These are phyloP conservation scores for Exophiala sideris DNA, from an alignment of 2,329 filamentous ascomycete genomes.

Conservation along the genomic window DNA sequence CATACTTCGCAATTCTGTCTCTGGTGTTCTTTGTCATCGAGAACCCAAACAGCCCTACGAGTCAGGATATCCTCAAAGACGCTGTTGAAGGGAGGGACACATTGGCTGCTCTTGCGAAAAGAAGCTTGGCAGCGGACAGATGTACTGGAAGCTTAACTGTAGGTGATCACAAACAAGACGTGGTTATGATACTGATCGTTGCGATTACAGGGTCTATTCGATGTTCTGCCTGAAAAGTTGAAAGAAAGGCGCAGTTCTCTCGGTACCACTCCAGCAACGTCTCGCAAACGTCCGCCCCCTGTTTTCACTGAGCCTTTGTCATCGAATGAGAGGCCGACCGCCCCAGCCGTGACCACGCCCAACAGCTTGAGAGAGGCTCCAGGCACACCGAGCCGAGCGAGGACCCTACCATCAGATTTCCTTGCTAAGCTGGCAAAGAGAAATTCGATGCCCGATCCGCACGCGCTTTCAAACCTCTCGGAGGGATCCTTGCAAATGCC, in stretches of 20 bases:
- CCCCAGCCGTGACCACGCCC: slow-evolving; percentile 5
- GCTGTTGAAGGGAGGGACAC: slow-evolving; percentile 81
- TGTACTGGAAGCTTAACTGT: slow-evolving; percentile 76
- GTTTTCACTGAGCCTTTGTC: slow-evolving; percentile 10
- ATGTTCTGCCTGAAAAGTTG: slow-evolving; percentile 72
- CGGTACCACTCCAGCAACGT: slow-evolving; percentile 38
- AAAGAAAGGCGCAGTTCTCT: slow-evolving; percentile 51
- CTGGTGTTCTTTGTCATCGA: slow-evolving; percentile 63
- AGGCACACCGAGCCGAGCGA: slow-evolving; percentile 16
- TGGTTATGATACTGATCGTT: slow-evolving; percentile 3
- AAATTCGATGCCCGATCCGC: slow-evolving; percentile 28
- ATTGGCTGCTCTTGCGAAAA: slow-evolving; percentile 71
- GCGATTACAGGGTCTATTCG: slow-evolving; percentile 66
- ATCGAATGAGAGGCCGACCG: slow-evolving; percentile 6
- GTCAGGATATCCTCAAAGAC: slow-evolving; percentile 77
- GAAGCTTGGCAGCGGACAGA: slow-evolving; percentile 83
- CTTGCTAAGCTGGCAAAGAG: slow-evolving; percentile 23
- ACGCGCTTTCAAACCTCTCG: slow-evolving; percentile 27
- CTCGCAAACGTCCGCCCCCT: slow-evolving; percentile 48
- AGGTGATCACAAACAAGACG: slow-evolving; percentile 35
- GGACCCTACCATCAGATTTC: slow-evolving; percentile 25
- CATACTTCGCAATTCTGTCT: slow-evolving; percentile 64
- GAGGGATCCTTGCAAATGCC: slow-evolving; percentile 26
- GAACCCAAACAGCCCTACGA: slow-evolving; percentile 59
- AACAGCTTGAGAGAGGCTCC: slow-evolving; percentile 10